A percentile compares a stretch with the other conserved stretches of the same genome.
Conservation (phyloP, 2,329 filamentous ascomycete species). For the Fusarium verrucosum region DNA sequence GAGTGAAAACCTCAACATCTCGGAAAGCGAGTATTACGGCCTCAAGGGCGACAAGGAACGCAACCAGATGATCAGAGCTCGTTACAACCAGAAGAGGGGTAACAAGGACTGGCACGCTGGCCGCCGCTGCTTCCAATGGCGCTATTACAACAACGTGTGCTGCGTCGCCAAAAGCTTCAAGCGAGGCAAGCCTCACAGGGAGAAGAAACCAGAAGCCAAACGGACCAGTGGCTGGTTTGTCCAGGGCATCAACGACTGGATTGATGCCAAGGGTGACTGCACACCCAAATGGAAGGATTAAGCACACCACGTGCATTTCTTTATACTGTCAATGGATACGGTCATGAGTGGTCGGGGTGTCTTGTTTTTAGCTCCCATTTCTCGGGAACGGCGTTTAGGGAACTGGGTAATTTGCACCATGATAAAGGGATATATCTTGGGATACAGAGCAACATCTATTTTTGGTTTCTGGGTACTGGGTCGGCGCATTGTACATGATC, state of each 20-base stretch:
- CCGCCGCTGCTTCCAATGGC: constrained; percentile 58
- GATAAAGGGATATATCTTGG: constrained; percentile 32
- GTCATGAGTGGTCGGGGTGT: constrained; percentile 6
- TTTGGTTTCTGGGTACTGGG: constrained; percentile 4
- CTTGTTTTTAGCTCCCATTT: constrained; percentile 9
- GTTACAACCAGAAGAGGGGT: constrained; percentile 41
- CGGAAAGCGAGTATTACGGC: constrained; percentile 48
- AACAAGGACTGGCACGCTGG: constrained; percentile 44
- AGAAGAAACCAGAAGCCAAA: constrained; percentile 46
- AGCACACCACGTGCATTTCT: constrained; percentile 3
- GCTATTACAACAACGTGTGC: constrained; percentile 56
- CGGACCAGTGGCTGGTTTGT: constrained; percentile 59
- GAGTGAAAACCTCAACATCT: constrained; percentile 50
- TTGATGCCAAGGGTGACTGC: constrained; percentile 56
- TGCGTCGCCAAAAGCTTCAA: constrained; percentile 57
- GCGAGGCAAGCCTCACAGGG: constrained; percentile 52
- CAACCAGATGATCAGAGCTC: constrained; percentile 41
- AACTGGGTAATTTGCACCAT: constrained; percentile 18
- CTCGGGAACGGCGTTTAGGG: constrained; percentile 24
- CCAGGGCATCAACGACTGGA: constrained; percentile 59
- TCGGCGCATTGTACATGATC: constrained; percentile 10
- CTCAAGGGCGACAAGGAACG: constrained; percentile 44
- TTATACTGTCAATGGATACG: background rate
- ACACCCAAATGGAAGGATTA: constrained; percentile 52
- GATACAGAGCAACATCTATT: constrained; percentile 2